Base-by-base conservation (phyloP, 2,329 filamentous ascomycete genomes). In the Pyrenophora seminiperda region DNA sequence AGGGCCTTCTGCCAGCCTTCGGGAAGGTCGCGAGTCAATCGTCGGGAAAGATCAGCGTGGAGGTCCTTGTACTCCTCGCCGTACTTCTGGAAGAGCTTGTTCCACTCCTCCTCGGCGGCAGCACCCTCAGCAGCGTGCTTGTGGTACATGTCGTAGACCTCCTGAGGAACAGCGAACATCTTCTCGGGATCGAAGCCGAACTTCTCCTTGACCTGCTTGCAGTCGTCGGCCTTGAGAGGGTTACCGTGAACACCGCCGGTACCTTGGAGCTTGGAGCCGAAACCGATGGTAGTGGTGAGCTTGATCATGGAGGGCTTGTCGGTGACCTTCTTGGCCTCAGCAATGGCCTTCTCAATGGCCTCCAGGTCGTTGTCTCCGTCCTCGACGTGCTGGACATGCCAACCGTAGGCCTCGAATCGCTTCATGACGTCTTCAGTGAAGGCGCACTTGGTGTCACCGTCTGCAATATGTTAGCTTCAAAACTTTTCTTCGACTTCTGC, bases 251-350 rank as follows among this genome's bases (percentile, higher is more conserved):
- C 94, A 76, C 90, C 90, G 75, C 90, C 88, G 65, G 94, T 97
- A 71, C 94, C 94, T 82, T 96, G 85, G 69, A 94, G 85, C 77
- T 89, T 85, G 67, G 94, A 97, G 68, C 94, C 94, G 79, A 88
- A 99, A 70, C 94, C 94, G 73, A 99, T 99, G 76, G 90, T 97
- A 73, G 94, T 99, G 75, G 87, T 91, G 68, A 99, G 86, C 83
- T 96, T 92, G 83, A 99, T 97, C 71, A 99, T 81, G 55, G 92
- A 89, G 59, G 94, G 94, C 88, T 97, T 99, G 83, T 97, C 85
- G 77, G 86, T 97, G 77, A 95, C 89, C 62, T 86, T 81, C 81
- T 93, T 86, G 75, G 86, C 89, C 80, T 89, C 84, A 76, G 86
- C 84, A 76, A 99, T 89, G 67, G 94, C 94, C 57, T 83, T 85